These are phyloP conservation scores for Chaetomium tenue DNA, from an alignment of 495 filamentous ascomycete species.

Conservation along the genomic window DNA sequence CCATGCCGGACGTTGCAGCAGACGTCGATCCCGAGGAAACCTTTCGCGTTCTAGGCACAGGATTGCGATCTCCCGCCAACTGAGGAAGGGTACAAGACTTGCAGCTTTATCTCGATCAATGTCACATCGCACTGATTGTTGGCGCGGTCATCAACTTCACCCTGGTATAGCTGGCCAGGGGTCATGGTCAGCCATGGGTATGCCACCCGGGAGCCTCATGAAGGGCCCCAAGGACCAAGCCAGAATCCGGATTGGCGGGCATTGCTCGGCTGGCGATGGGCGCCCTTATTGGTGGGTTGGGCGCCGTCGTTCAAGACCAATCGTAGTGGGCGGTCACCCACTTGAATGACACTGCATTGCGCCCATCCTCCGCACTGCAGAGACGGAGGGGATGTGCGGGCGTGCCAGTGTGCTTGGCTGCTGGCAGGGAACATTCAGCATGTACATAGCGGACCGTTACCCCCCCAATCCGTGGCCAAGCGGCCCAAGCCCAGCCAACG, in stretches of 20 bases:
- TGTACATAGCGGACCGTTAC: not conserved
- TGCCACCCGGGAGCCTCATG: slow-evolving; percentile 8
- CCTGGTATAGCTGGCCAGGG: not conserved
- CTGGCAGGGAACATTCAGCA: not conserved
- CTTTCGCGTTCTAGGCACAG: not conserved
- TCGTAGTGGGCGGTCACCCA: not conserved
- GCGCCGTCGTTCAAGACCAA: not conserved
- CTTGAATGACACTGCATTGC: slow-evolving; percentile 6
- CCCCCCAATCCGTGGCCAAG: not conserved
- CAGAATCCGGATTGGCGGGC: not conserved
- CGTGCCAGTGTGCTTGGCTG: not conserved
- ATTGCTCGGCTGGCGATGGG: not conserved
- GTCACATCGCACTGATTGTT: not conserved
- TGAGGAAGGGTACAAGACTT: not conserved
- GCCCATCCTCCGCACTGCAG: not conserved
- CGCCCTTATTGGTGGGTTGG: not conserved
- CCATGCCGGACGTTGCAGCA: not conserved
- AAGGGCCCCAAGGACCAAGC: not conserved
- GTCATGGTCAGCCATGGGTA: slow-evolving; percentile 1
- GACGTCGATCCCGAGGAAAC: not conserved
- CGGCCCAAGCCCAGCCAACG: not conserved
- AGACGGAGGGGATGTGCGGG: not conserved
- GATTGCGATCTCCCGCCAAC: slow-evolving; percentile 8
- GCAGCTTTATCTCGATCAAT: not conserved
- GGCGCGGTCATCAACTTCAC: not conserved